phyloP scores from a whole-genome alignment of 768 basidiomycete genomes.

The Rhizopogon sp. region DNA sequence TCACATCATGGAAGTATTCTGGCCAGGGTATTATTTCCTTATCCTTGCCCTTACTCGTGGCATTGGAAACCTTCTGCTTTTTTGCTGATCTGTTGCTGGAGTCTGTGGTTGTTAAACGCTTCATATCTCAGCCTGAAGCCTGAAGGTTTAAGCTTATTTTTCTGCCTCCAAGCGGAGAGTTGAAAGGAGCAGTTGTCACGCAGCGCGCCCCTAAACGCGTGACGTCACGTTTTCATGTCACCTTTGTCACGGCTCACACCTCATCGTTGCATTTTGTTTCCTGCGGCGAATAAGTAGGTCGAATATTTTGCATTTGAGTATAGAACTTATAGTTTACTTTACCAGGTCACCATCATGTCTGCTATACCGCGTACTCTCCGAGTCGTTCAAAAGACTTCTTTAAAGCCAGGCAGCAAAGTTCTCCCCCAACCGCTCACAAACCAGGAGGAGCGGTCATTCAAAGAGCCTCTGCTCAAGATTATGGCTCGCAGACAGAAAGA shows the following conservation, averaged over 20 bases:
- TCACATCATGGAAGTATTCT: slow-evolving; percentile 53
- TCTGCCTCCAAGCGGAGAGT: background rate
- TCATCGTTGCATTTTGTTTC: background rate
- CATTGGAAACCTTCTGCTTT: slow-evolving; percentile 8
- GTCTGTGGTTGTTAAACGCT: background rate
- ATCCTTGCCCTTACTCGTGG: slow-evolving; percentile 16
- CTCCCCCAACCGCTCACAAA: slow-evolving; percentile 28
- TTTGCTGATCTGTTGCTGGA: slow-evolving; percentile 4
- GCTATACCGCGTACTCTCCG: slow-evolving; percentile 21
- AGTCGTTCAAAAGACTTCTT: slow-evolving; percentile 31
- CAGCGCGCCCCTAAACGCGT: background rate
- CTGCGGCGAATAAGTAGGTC: background rate
- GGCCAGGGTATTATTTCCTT: slow-evolving; percentile 42
- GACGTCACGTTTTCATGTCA: background rate
- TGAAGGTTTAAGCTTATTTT: slow-evolving; percentile 4
- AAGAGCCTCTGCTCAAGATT: slow-evolving; percentile 35
- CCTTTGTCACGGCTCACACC: background rate
- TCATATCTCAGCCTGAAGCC: slow-evolving; percentile 7
- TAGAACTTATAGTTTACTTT: background rate
- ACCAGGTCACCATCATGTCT: background rate
- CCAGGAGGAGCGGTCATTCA: slow-evolving; percentile 20
- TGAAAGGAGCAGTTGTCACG: background rate
- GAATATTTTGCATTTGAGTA: background rate
- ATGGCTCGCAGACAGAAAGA: slow-evolving; percentile 36
- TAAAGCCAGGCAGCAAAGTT: slow-evolving; percentile 15